Conservation (phyloP, 176 grass and related monocot species). For the Triticum turgidum region DNA sequence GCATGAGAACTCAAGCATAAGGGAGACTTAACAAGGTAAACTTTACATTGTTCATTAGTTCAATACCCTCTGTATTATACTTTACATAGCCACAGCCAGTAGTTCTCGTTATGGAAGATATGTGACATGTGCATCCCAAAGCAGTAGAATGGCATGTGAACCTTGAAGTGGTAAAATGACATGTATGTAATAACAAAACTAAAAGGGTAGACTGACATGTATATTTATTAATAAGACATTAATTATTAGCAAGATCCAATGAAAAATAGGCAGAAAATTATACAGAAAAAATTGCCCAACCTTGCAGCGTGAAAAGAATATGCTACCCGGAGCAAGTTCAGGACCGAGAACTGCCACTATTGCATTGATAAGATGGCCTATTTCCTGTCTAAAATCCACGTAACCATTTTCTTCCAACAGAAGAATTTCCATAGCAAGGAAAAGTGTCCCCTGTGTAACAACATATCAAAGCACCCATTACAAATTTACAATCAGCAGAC, state of each 20-base stretch:
- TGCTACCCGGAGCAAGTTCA: constrained; percentile 88
- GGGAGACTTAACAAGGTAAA: not conserved
- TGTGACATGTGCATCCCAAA: not conserved
- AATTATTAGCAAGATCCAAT: constrained; percentile 23
- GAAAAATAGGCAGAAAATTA: constrained; percentile 3
- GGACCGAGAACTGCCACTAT: constrained; percentile 98
- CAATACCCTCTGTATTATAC: not conserved
- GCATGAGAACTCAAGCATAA: not conserved
- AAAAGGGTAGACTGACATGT: not conserved
- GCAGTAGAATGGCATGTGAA: constrained; percentile 11
- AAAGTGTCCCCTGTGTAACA: constrained; percentile 82
- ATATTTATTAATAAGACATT: not conserved
- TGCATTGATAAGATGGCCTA: constrained; percentile 91
- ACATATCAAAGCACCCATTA: constrained; percentile 38
- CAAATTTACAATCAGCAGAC: constrained; percentile 21
- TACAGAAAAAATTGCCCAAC: constrained; percentile 37
- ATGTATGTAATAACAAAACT: constrained; percentile 16
- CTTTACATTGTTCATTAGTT: not conserved
- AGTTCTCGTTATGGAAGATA: not conserved
- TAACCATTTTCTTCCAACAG: constrained; percentile 93
- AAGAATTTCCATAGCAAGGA: constrained; percentile 97
- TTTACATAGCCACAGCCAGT: constrained; percentile 3
- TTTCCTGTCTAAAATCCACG: constrained; percentile 85
- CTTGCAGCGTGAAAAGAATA: constrained; percentile 98
- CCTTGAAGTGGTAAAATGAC: not conserved